Evolutionary conservation across 805 yeast genomes (phyloP), one percentile per base, ranked within the genome.

Genomic region (Tetrapisispora phaffii): DNA sequence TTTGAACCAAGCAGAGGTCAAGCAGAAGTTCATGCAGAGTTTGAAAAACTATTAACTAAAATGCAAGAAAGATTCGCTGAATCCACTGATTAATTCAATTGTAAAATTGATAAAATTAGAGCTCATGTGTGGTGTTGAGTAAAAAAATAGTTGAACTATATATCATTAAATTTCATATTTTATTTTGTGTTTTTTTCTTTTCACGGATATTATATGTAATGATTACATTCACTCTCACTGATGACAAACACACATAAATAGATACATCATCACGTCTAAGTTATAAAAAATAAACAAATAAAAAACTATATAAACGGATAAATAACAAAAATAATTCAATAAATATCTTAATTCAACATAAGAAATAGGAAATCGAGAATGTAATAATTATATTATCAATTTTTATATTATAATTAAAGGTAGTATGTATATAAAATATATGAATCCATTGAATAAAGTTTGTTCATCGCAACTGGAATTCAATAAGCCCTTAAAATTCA

Each of bases 1-100:
- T 82, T 85, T 65, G 96, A 90, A 72, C 99, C 99, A 58, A 77
- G 87, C 56, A 79, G 80, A 57, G 99, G 99, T 61, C 80, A 86
- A 71, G 76, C 73, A 48, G 93, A 76, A 62, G 82, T 83, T 54
- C 75, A 74, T 55, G 77, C 70, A 55, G 88, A 85, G 67, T 90
- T 87, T 68, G 85, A 79, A 54, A 80, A 79, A 57, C 76, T 93
- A 59, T 72, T 84, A 59, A 67, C 79, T 45, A 76, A 71, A 57
- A 86, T 93, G 60, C 76, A 84, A 55, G 97, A 93, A 66, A 80
- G 85, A 69, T 93, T 93, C 70, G 90, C 95, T 51, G 97, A 90
- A 68, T 94, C 96, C 29, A 77, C 95, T 47, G 97, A 90, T 71
- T 90, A 77, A 63, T 20, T 19, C 6, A 9, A 26, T 13, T 8